A percentile compares a stretch with the other conserved stretches of the same genome.
phyloP scores from a whole-genome alignment of 2,329 filamentous ascomycete genomes.

The Hypocreales sp. region DNA sequence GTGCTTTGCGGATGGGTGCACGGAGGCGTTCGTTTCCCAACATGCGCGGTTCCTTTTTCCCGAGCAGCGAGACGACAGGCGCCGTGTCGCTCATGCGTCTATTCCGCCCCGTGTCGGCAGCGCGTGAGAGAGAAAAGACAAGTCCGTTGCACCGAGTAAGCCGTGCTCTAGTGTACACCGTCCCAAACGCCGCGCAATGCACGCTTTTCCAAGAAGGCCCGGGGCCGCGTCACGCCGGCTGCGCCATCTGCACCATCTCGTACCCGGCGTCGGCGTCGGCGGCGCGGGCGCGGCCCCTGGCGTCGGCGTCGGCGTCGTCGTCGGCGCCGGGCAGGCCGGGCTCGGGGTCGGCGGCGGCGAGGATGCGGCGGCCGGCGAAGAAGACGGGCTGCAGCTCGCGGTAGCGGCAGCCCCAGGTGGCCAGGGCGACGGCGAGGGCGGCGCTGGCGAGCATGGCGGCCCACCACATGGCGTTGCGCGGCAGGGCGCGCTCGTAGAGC shows the following conservation, averaged over 20 bases:
- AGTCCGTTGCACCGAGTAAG: no score
- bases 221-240: slow-evolving; percentile 2
- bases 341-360: slow-evolving; percentile 11
- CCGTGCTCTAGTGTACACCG: no score
- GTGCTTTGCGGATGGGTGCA: no score
- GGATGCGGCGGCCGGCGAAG: slow-evolving; percentile 49
- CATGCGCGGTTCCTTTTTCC: no score
- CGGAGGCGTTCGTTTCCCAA: no score
- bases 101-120: no score
- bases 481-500: slow-evolving; percentile 63
- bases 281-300: slow-evolving; percentile 34
- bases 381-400: slow-evolving; percentile 77
- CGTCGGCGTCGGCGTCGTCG: slow-evolving; percentile 16
- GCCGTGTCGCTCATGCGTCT: no score
- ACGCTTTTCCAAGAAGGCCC: slow-evolving; percentile 10
- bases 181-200: slow-evolving; percentile 19
- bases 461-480: slow-evolving; percentile 81
- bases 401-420: slow-evolving; percentile 84
- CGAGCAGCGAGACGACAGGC: no score
- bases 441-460: slow-evolving; percentile 33
- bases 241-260: slow-evolving; percentile 46
- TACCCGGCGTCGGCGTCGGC: slow-evolving; percentile 44
- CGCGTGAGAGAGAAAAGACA: no score
- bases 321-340: slow-evolving; percentile 25
- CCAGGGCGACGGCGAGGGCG: slow-evolving; percentile 38